Evolutionary conservation across 768 basidiomycete genomes (phyloP).

Genomic region (Phlebiopsis flavidoalba): DNA sequence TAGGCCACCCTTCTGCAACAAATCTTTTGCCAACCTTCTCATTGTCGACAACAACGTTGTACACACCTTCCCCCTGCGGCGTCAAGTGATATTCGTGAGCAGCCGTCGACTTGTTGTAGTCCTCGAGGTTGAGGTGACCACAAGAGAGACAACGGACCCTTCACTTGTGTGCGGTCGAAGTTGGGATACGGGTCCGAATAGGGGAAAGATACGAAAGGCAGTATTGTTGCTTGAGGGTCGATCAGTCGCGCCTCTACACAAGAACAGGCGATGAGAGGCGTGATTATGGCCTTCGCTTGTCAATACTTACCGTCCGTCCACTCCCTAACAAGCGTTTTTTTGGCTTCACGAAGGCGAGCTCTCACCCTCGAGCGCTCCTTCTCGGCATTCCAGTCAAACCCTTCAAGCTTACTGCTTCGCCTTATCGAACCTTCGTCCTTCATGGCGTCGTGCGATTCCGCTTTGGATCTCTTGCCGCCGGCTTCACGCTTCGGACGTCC

Average conservation of each 20-base stretch:
- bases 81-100: conserved; percentile 90
- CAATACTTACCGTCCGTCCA: conserved; percentile 54
- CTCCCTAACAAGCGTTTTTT: conserved; percentile 45
- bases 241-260: conserved; percentile 61
- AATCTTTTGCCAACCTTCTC: conserved; percentile 82
- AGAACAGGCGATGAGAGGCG: not conserved
- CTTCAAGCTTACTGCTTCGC: conserved; percentile 46
- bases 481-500: conserved; percentile 82
- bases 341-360: conserved; percentile 42
- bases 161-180: conserved; percentile 85
- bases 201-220: conserved; percentile 76
- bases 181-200: conserved; percentile 71
- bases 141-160: conserved; percentile 91
- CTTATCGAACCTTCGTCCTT: conserved; percentile 52
- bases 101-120: conserved; percentile 81
- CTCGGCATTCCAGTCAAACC: conserved; percentile 72
- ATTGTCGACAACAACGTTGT: conserved; percentile 91
- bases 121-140: conserved; percentile 62
- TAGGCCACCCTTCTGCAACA: conserved; percentile 75
- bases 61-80: conserved; percentile 45
- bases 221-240: conserved; percentile 54
- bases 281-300: not conserved
- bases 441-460: conserved; percentile 60
- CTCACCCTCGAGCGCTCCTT: conserved; percentile 58
- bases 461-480: conserved; percentile 62